Conservation (phyloP, 1,284 basidiomycete species). For the Chondrostereum purpureum region DNA sequence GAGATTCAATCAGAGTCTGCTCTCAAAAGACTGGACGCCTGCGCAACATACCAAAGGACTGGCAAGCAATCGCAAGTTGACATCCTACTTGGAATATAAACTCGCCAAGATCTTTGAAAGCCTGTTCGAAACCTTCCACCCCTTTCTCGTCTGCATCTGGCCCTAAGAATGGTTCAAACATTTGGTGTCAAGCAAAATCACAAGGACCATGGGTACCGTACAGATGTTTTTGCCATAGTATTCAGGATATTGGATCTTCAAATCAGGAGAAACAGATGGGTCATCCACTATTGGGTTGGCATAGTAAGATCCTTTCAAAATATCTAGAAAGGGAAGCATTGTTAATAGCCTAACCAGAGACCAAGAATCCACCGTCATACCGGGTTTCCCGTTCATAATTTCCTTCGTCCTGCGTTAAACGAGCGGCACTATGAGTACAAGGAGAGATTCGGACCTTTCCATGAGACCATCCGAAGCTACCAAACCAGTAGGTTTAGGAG, state of each 20-base stretch:
- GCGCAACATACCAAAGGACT: constrained; percentile 65
- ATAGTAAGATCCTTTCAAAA: constrained; percentile 87
- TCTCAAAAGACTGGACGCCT: background rate
- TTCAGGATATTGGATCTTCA: constrained; percentile 59
- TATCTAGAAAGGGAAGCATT: constrained; percentile 48
- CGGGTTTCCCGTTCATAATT: constrained; percentile 88
- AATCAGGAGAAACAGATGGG: constrained; percentile 49
- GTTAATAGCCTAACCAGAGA: background rate
- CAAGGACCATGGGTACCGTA: constrained; percentile 23
- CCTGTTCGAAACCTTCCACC: constrained; percentile 72
- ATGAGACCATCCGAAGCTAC: constrained; percentile 88
- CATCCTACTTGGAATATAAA: constrained; percentile 79
- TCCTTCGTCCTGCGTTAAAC: constrained; percentile 42
- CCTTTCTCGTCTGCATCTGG: constrained; percentile 53
- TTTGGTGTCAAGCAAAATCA: background rate
- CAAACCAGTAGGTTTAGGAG: constrained; percentile 2
- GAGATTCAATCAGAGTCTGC: background rate
- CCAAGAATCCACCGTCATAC: constrained; percentile 27
- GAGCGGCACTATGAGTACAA: no score
- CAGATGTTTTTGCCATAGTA: constrained; percentile 78
- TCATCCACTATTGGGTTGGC: constrained; percentile 76
- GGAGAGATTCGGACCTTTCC: constrained; percentile 56
- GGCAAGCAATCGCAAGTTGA: constrained; percentile 77
- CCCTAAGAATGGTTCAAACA: constrained; percentile 63
- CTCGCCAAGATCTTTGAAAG: constrained; percentile 79